phyloP scores from a whole-genome alignment of 2,329 filamentous ascomycete species.

The Pseudocercospora pini-densiflorae region DNA sequence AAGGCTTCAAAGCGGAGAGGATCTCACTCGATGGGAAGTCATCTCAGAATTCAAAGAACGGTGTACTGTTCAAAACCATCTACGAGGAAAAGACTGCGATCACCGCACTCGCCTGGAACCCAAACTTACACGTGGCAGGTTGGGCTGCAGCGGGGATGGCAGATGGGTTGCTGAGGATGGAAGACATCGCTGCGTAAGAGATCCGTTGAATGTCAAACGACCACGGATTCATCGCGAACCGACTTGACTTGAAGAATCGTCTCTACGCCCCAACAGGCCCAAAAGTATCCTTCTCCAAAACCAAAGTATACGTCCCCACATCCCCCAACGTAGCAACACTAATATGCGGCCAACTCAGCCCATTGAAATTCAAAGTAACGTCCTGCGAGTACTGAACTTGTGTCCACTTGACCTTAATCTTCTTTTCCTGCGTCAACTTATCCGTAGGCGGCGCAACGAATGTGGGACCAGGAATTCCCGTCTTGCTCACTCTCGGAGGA shows the following conservation, averaged over 20 bases:
- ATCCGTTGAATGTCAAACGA: too few relatives aligned
- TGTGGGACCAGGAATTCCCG: not conserved
- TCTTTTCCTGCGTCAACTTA: not conserved
- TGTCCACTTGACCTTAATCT: not conserved
- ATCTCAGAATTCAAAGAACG: constrained; percentile 30
- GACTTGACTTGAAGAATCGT: too few relatives aligned
- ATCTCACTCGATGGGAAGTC: constrained; percentile 26
- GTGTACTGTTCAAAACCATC: constrained; percentile 43
- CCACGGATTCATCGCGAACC: too few relatives aligned
- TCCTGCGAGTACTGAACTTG: not conserved
- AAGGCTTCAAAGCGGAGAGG: constrained; percentile 47
- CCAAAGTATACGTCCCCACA: too few relatives aligned
- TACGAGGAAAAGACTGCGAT: constrained; percentile 52
- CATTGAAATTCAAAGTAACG: not conserved
- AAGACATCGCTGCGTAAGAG: constrained; percentile 45
- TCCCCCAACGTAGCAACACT: not conserved
- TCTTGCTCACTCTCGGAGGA: too few relatives aligned
- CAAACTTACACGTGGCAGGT: constrained; percentile 53
- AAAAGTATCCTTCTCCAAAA: too few relatives aligned
- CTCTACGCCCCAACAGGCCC: too few relatives aligned
- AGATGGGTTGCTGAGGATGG: constrained; percentile 54
- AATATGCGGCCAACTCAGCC: not conserved
- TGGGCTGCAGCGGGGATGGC: constrained; percentile 58
- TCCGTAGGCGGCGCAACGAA: not conserved
- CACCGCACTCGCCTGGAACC: constrained; percentile 55